These are phyloP conservation scores for Emergomyces orientalis DNA, from an alignment of 2,329 filamentous ascomycete species.

Conservation along the genomic window DNA sequence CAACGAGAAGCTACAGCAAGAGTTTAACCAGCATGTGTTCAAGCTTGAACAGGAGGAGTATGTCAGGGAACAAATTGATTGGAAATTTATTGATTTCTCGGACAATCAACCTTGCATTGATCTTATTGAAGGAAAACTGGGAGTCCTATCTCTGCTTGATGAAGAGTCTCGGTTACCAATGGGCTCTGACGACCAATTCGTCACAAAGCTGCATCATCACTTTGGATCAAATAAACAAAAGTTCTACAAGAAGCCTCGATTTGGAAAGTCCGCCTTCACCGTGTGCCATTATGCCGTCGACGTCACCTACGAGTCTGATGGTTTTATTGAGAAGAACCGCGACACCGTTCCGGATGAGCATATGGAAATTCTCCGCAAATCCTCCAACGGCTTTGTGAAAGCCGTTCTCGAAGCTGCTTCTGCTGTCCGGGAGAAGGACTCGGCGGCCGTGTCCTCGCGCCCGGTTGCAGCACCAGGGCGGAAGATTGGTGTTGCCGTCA, in stretches of 20 bases:
- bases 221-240: constrained; percentile 83
- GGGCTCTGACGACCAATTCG: constrained; percentile 95
- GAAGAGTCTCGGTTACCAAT: constrained; percentile 95
- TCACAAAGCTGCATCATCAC: constrained; percentile 91
- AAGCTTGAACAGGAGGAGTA: constrained; percentile 99
- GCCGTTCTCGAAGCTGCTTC: constrained; percentile 79
- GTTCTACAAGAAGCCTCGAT: constrained; percentile 97
- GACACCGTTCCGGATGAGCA: constrained; percentile 98
- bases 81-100: constrained; percentile 99
- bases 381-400: constrained; percentile 73
- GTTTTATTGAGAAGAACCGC: constrained; percentile 98
- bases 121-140: constrained; percentile 92
- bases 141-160: constrained; percentile 82
- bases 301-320: constrained; percentile 96
- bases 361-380: constrained; percentile 80
- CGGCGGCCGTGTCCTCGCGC: constrained; percentile 57
- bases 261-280: constrained; percentile 94
- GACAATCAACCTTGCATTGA: constrained; percentile 99
- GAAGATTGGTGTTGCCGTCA: constrained; percentile 83
- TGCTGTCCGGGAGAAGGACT: constrained; percentile 82
- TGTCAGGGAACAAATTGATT: constrained; percentile 89
- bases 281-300: constrained; percentile 98
- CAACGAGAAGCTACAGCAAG: constrained; percentile 97
- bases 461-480: constrained; percentile 62
- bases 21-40: constrained; percentile 99